Evolutionary conservation across 108 stramenopile genomes (phyloP).

Genomic region (Skeletonema marinoi): DNA sequence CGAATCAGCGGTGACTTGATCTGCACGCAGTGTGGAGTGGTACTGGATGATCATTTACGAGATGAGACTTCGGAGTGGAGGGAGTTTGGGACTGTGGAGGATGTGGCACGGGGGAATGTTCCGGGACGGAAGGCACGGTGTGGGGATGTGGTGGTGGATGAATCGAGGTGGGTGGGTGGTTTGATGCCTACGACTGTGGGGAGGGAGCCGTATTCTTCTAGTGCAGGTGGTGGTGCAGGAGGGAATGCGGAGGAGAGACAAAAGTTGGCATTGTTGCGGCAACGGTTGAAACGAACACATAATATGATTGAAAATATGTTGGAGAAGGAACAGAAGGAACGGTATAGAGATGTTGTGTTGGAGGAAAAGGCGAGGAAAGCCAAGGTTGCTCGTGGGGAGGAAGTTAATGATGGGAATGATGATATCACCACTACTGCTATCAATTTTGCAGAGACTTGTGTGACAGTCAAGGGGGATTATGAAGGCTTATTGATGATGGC

Average conservation of each 20-base stretch:
- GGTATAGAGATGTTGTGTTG: conserved; percentile 13
- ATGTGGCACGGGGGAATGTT: background rate
- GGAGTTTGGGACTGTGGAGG: conserved; percentile 20
- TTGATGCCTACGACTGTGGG: conserved; percentile 30
- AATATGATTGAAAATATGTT: conserved; percentile 29
- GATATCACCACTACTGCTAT: background rate
- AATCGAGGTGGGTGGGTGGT: conserved; percentile 25
- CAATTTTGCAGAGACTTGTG: background rate
- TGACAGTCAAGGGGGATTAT: conserved; percentile 18
- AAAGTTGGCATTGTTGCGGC: background rate
- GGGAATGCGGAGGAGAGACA: background rate
- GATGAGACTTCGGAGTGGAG: conserved; percentile 31
- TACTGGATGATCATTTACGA: conserved; percentile 24
- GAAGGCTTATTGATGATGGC: conserved; percentile 10
- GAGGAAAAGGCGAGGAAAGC: conserved; percentile 18
- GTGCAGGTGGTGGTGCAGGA: background rate
- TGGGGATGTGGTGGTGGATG: conserved; percentile 29
- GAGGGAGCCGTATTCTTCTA: background rate
- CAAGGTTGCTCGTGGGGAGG: conserved; percentile 22
- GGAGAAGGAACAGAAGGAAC: conserved; percentile 16
- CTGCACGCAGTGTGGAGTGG: conserved; percentile 37
- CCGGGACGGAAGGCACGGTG: conserved; percentile 4
- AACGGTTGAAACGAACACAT: conserved; percentile 22
- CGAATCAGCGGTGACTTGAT: conserved; percentile 13
- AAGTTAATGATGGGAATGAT: background rate